Evolutionary conservation across 106 monocot species (phyloP).

Genomic region (Allium cepa): DNA sequence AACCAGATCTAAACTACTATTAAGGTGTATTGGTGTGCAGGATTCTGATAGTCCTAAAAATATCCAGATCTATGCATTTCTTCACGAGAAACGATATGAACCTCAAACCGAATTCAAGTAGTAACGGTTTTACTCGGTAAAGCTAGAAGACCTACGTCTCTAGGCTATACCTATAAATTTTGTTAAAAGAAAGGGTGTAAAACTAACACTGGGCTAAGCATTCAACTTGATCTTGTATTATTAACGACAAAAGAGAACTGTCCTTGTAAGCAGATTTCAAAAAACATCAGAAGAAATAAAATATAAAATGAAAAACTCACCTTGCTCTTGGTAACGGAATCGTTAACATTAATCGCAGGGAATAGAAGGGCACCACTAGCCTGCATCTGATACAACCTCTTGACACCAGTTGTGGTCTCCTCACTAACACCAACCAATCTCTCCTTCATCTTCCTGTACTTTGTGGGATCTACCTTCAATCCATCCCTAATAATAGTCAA

Average conservation of each 20-base stretch:
- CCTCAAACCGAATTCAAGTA: too few relatives aligned
- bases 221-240: too few relatives aligned
- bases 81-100: too few relatives aligned
- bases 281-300: background rate
- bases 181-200: background rate
- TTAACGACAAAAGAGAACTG: background rate
- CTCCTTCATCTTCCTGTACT: constrained; percentile 31
- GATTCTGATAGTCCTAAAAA: too few relatives aligned
- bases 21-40: too few relatives aligned
- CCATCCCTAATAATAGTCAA: constrained; percentile 23
- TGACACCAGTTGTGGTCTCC: constrained; percentile 33
- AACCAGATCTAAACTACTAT: too few relatives aligned
- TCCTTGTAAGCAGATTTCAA: background rate
- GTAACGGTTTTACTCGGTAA: too few relatives aligned
- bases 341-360: constrained; percentile 59
- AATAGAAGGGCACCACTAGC: constrained; percentile 34
- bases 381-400: constrained; percentile 34
- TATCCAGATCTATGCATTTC: too few relatives aligned
- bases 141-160: too few relatives aligned
- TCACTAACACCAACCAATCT: constrained; percentile 23
- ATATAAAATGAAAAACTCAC: constrained; percentile 11
- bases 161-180: background rate
- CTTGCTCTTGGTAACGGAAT: constrained; percentile 72
- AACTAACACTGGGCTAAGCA: too few relatives aligned
- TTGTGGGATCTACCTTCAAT: constrained; percentile 23